phyloP scores from a whole-genome alignment of 225 moss, liverwort and hornwort genomes.

The Pseudisothecium myosuroides region DNA sequence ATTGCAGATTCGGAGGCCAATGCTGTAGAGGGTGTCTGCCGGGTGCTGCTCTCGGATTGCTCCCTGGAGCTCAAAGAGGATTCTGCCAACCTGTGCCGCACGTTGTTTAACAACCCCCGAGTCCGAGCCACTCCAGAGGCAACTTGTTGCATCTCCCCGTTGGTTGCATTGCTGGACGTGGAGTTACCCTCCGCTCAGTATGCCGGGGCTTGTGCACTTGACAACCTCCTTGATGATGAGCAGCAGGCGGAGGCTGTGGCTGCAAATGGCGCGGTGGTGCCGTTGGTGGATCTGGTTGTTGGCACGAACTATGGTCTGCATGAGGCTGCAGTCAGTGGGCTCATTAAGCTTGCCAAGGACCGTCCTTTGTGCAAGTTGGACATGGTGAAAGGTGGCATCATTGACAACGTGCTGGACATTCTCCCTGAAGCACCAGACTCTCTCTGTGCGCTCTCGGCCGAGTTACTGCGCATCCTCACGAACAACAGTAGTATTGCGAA shows the following conservation, averaged over 20 bases:
- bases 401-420: conserved; percentile 79
- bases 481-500: conserved; percentile 98
- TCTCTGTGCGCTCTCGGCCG: conserved; percentile 71
- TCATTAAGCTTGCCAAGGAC: conserved; percentile 95
- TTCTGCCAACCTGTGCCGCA: conserved; percentile 80
- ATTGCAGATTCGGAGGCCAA: conserved; percentile 97
- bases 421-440: conserved; percentile 89
- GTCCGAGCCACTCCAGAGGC: conserved; percentile 89
- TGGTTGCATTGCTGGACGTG: conserved; percentile 76
- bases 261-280: conserved; percentile 96
- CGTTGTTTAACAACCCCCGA: conserved; percentile 83
- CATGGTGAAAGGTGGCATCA: conserved; percentile 98
- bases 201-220: conserved; percentile 88
- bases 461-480: conserved; percentile 86
- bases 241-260: conserved; percentile 98
- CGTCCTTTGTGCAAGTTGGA: conserved; percentile 94
- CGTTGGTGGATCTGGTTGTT: conserved; percentile 71
- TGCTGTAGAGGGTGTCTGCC: conserved; percentile 86
- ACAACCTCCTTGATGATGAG: conserved; percentile 91
- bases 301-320: conserved; percentile 70
- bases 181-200: conserved; percentile 81
- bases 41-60: conserved; percentile 78
- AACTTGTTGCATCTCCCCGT: conserved; percentile 84
- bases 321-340: conserved; percentile 88
- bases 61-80: conserved; percentile 93